phyloP scores from a whole-genome alignment of 495 filamentous ascomycete species.

The Ascodesmis nigricans region DNA sequence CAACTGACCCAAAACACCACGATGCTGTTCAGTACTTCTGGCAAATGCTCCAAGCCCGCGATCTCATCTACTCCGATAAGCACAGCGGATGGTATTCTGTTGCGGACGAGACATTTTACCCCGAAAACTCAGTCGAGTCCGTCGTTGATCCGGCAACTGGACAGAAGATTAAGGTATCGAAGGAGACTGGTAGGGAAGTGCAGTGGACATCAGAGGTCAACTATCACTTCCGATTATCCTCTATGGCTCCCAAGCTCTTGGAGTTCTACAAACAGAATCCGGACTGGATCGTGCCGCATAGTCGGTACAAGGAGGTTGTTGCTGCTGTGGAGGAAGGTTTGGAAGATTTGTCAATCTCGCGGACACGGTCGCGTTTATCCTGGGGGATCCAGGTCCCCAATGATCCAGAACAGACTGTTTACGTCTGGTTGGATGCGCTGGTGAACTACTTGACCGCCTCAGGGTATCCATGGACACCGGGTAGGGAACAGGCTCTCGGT shows the following conservation, averaged over 20 bases:
- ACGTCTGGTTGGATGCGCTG: conserved; percentile 92
- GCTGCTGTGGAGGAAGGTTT: conserved; percentile 46
- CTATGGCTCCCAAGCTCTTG: conserved; percentile 49
- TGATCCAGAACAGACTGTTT: conserved; percentile 74
- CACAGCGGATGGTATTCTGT: conserved; percentile 95
- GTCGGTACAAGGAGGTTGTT: conserved; percentile 46
- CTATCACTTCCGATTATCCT: conserved; percentile 83
- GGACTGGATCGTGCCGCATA: conserved; percentile 42
- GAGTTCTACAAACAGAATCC: conserved; percentile 56
- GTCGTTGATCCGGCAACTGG: conserved; percentile 61
- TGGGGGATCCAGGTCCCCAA: conserved; percentile 87
- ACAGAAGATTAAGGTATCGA: conserved; percentile 55
- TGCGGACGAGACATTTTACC: conserved; percentile 90
- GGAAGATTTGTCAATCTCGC: conserved; percentile 70
- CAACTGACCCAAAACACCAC: conserved; percentile 59
- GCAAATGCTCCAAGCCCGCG: conserved; percentile 49
- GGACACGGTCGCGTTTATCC: conserved; percentile 49
- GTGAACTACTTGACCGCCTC: conserved; percentile 79
- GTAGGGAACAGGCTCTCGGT: conserved; percentile 30
- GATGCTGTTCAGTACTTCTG: conserved; percentile 84
- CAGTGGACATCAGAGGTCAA: conserved; percentile 90
- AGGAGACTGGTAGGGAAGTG: conserved; percentile 75
- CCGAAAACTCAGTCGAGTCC: conserved; percentile 47
- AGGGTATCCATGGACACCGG: conserved; percentile 61
- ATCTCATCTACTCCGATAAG: conserved; percentile 62